Conservation (phyloP, 2,329 filamentous ascomycete species). For the Colletotrichum gigasporum region DNA sequence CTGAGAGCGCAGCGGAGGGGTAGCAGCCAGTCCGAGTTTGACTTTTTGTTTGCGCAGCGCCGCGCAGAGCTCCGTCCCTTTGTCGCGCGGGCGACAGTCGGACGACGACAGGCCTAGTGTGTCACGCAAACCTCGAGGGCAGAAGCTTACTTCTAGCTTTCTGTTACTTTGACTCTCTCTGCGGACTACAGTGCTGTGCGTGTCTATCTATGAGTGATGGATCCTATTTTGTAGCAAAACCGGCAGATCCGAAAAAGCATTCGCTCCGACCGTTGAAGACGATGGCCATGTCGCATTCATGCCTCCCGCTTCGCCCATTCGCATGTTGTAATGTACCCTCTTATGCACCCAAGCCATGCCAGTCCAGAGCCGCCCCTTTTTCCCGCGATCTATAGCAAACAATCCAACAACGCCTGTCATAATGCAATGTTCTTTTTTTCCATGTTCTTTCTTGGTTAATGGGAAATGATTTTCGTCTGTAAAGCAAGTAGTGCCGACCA, state of each 20-base stretch:
- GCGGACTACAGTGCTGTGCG: not conserved
- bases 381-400: conserved; percentile 27
- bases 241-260: conserved; percentile 4
- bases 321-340: conserved; percentile 2
- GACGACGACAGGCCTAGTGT: not conserved
- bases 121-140: conserved; percentile 2
- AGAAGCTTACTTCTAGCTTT: conserved; percentile 14
- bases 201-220: conserved; percentile 14
- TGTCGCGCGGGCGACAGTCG: not conserved
- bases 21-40: conserved; percentile 1
- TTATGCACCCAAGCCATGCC: conserved; percentile 20
- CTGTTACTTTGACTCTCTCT: conserved; percentile 9
- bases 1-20: conserved; percentile 4
- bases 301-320: conserved; percentile 18
- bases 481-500: conserved; percentile 11
- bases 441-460: conserved; percentile 17
- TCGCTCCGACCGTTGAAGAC: not conserved
- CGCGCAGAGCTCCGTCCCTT: not conserved
- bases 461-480: conserved; percentile 8
- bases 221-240: not conserved
- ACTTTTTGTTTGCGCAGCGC: not conserved
- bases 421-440: conserved; percentile 22
- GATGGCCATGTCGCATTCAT: conserved; percentile 1
- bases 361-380: conserved; percentile 8
- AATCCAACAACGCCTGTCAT: conserved; percentile 30